A percentile compares a stretch with the other conserved stretches of the same genome.
phyloP scores from a whole-genome alignment of 225 moss, liverwort and hornwort genomes.

The Polytrichum commune region DNA sequence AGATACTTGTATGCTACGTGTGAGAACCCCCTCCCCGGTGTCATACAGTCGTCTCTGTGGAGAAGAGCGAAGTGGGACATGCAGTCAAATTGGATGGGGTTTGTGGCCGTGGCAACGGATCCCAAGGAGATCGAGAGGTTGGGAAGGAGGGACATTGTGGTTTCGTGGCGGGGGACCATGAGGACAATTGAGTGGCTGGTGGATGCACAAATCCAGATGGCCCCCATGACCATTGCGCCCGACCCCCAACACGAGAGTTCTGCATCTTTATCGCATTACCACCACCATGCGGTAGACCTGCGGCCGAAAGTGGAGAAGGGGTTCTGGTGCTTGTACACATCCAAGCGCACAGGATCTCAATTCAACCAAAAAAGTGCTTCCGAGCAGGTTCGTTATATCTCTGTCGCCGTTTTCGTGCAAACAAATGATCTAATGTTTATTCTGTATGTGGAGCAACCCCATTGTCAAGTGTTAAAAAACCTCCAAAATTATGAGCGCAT shows the following conservation, averaged over 20 bases:
- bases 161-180: constrained; percentile 67
- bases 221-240: constrained; percentile 40
- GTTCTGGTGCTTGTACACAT: constrained; percentile 55
- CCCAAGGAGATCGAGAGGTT: constrained; percentile 42
- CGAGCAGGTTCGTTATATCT: constrained; percentile 35
- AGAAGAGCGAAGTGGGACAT: constrained; percentile 48
- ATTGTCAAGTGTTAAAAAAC: too few relatives aligned
- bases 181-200: constrained; percentile 58
- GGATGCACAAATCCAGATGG: constrained; percentile 39
- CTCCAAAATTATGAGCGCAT: too few relatives aligned
- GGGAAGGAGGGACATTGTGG: constrained; percentile 67
- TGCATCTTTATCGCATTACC: constrained; percentile 1
- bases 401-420: background rate
- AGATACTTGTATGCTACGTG: constrained; percentile 60
- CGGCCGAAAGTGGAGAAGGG: constrained; percentile 61
- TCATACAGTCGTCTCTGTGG: constrained; percentile 27
- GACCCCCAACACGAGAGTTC: constrained; percentile 10
- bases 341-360: constrained; percentile 40
- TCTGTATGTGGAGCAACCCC: background rate
- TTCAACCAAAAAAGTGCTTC: constrained; percentile 50
- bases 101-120: constrained; percentile 53
- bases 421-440: background rate
- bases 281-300: background rate
- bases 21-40: constrained; percentile 32
- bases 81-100: constrained; percentile 71